A percentile compares a stretch with the other conserved stretches of the same genome.
phyloP scores from a whole-genome alignment of 2,329 filamentous ascomycete genomes.

The Talaromyces sp. region DNA sequence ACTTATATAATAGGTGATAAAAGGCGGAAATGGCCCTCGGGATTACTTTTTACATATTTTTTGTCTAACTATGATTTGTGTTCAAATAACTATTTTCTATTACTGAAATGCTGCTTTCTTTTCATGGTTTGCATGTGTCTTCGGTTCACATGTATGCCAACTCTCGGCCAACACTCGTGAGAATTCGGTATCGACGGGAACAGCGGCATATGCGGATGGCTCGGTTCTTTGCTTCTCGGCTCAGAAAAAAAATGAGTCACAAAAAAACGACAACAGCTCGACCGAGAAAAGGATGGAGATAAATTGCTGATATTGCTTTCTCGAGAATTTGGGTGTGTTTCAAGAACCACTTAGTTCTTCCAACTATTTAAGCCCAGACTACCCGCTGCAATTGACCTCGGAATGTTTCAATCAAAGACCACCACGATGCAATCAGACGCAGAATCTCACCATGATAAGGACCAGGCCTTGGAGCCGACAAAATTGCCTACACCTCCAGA shows the following conservation, averaged over 20 bases:
- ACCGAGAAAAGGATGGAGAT: background rate
- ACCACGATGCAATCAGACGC: background rate
- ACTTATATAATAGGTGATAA: background rate
- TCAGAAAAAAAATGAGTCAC: background rate
- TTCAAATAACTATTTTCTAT: background rate
- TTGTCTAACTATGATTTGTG: background rate
- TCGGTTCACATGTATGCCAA: background rate
- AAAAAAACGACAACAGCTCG: background rate
- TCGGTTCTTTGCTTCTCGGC: background rate
- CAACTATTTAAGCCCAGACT: background rate
- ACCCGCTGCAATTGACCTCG: background rate
- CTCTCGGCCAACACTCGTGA: background rate
- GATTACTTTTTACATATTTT: background rate
- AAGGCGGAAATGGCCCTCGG: background rate
- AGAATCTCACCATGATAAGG: background rate
- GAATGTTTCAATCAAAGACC: background rate
- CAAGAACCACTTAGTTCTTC: background rate
- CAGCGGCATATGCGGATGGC: background rate
- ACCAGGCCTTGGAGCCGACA: background rate
- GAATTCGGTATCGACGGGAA: background rate
- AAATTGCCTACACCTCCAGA: conserved; percentile 20
- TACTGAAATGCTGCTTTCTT: background rate
- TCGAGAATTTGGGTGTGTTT: background rate
- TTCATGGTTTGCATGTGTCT: background rate
- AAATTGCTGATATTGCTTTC: background rate